phyloP scores from a whole-genome alignment of 306 rosid genomes.

The Vicia sativa region DNA sequence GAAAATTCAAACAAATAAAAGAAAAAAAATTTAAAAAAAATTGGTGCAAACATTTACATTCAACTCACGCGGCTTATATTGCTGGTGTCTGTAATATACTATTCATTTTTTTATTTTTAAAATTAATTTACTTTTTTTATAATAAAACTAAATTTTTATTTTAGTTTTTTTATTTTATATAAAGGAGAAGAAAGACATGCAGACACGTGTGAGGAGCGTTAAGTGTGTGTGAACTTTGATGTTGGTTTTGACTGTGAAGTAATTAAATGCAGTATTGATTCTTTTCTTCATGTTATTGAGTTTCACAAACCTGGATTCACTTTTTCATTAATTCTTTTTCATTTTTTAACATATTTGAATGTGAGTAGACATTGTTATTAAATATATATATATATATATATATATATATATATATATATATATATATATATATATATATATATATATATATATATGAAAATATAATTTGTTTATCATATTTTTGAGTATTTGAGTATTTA shows the following conservation, averaged over 20 bases:
- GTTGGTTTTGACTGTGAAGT: background rate
- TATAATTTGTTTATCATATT: background rate
- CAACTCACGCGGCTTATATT: constrained; percentile 43
- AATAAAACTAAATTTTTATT: too few relatives aligned
- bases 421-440: too few relatives aligned
- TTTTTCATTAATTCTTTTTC: background rate
- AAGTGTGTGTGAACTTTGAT: too few relatives aligned
- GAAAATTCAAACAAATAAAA: background rate
- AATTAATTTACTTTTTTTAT: too few relatives aligned
- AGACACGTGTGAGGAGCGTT: too few relatives aligned
- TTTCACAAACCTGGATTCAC: constrained; percentile 14
- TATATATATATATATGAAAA: background rate
- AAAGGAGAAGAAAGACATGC: too few relatives aligned
- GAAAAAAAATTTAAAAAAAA: background rate
- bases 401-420: too few relatives aligned
- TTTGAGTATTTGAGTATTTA: background rate
- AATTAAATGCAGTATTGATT: background rate
- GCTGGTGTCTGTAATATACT: background rate
- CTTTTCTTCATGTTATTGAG: background rate
- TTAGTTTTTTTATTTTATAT: too few relatives aligned
- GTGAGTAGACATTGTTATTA: background rate
- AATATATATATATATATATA: too few relatives aligned
- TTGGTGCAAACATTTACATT: constrained; percentile 29
- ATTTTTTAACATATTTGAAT: background rate
- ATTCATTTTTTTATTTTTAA: too few relatives aligned